Conservation (phyloP, 305 asterid species). For the Salvia sclarea region DNA sequence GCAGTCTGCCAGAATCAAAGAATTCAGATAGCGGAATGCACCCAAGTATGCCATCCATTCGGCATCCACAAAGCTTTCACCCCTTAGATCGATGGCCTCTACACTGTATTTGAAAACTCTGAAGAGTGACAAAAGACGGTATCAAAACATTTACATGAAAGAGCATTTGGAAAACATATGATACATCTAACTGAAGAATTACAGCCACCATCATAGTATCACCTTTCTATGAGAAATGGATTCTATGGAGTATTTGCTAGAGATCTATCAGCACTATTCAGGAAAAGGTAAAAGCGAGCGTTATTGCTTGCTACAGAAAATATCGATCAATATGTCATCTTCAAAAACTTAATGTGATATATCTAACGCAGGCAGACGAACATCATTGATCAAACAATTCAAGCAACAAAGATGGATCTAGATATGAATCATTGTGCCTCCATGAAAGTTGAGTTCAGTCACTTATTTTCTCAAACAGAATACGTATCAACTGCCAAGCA, state of each 20-base stretch:
- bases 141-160: constrained; percentile 26
- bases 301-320: constrained; percentile 13
- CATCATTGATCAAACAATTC: constrained; percentile 16
- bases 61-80: constrained; percentile 75
- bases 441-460: neutral
- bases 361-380: constrained; percentile 2
- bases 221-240: neutral
- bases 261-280: constrained; percentile 16
- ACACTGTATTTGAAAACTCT: constrained; percentile 79
- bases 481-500: constrained; percentile 9
- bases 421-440: constrained; percentile 2
- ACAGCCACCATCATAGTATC: constrained; percentile 13
- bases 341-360: constrained; percentile 1
- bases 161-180: constrained; percentile 20
- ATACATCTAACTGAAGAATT: constrained; percentile 18
- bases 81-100: constrained; percentile 71
- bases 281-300: neutral
- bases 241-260: neutral
- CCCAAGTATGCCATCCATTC: constrained; percentile 99
- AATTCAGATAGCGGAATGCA: constrained; percentile 64
- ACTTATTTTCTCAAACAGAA: constrained; percentile 5
- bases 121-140: constrained; percentile 39
- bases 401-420: constrained; percentile 1
- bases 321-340: constrained; percentile 5
- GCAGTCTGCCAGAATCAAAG: constrained; percentile 73